Evolutionary conservation across 1,284 basidiomycete species (phyloP), one percentile per base, ranked within the genome.

Genomic region (Mycosarcoma mackinlayi): DNA sequence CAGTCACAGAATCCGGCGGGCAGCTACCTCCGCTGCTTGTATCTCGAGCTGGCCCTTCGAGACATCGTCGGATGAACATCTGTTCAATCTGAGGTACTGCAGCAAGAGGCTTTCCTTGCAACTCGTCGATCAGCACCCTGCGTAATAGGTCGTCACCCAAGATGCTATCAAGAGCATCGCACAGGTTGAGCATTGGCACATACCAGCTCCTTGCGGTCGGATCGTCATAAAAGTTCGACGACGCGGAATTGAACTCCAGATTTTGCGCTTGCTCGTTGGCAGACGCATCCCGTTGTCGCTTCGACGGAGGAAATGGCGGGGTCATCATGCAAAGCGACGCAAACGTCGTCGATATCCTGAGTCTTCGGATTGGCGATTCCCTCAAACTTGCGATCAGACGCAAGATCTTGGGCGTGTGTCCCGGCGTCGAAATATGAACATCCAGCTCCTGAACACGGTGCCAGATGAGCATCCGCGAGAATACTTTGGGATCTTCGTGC

Each of bases 381-480:
- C 61, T 40, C 9, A 81, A 46, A 18, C 60, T 62, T 14, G 75
- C 60, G 2, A 80, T 39, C 18, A 81, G 55, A 10, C 52, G 58
- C 21, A 81, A 46, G 25, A 73, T 67, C 48, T 62, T 68, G 19
- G 60, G 58, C 18, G 68, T 63, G 11, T 81, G 72, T 18, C 59
- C 53, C 0, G 76, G 72, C 6, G 73, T 72, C 1, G 78, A 56
- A 10, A 78, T 65, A 44, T 72, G 75, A 14, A 77, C 59, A 34
- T 80, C 78, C 6, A 80, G 70, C 49, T 80, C 75, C 42, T 80
- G 67, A 3, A 77, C 75, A 8, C 75, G 52, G n/a, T 71, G 66
- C 71, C 76, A 79, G 39, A 78, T 62, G 24, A 66, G 48, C 75
- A 80, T 76, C 21, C 59, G 54, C 11, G 73, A 51, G 54, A 80